Evolutionary conservation across 2,329 filamentous ascomycete genomes (phyloP).

Genomic region (Tolypocladium ovalisporum): DNA sequence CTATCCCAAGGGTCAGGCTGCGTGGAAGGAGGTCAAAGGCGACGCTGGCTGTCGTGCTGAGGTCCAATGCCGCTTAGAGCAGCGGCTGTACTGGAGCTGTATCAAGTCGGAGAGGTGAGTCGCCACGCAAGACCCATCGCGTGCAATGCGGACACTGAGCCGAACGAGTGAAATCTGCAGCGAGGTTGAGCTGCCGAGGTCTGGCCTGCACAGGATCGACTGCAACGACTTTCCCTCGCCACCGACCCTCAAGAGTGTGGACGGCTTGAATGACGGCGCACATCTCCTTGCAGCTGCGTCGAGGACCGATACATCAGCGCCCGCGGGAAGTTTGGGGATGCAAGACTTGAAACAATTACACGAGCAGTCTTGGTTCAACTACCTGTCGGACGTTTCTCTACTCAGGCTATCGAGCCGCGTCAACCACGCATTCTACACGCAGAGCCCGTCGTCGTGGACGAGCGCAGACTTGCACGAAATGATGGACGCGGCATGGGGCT

Average conservation of each 20-base stretch:
- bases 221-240: not conserved
- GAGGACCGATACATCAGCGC: not conserved
- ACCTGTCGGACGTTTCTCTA: conserved; percentile 6
- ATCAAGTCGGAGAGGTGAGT: not conserved
- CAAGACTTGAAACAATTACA: not conserved
- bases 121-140: not conserved
- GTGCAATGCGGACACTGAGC: not conserved
- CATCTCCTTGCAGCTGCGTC: not conserved
- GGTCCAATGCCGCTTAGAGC: not conserved
- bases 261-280: not conserved
- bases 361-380: conserved; percentile 10
- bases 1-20: not conserved
- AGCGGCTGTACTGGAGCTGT: not conserved
- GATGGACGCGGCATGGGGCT: not conserved
- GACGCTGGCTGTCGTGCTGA: not conserved
- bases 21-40: not conserved
- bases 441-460: not conserved
- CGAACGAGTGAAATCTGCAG: conserved; percentile 1
- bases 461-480: not conserved
- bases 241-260: not conserved
- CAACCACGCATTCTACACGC: conserved; percentile 3
- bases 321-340: not conserved
- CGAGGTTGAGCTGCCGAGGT: conserved; percentile 2
- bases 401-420: conserved; percentile 5
- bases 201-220: not conserved